A percentile compares a stretch with the other conserved stretches of the same genome.
Evolutionary conservation across 257 asterid species (phyloP).

Genomic region (Fraxinus americana): DNA sequence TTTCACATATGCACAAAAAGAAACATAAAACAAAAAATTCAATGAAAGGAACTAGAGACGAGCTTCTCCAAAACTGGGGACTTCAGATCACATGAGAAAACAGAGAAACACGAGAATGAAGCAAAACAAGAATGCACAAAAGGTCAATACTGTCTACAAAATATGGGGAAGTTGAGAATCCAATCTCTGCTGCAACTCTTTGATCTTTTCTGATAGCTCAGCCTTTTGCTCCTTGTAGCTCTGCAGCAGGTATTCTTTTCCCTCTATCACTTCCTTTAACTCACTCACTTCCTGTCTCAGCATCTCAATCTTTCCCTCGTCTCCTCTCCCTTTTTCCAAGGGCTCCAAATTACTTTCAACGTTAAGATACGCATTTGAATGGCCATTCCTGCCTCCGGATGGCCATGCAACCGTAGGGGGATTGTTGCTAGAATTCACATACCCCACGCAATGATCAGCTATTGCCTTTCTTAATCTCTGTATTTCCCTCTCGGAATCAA

Average conservation of each 20-base stretch:
- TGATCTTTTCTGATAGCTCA: constrained; percentile 76
- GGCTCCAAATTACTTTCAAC: constrained; percentile 38
- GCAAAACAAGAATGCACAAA: constrained; percentile 52
- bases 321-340: constrained; percentile 51
- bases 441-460: constrained; percentile 81
- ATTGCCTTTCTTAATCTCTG: constrained; percentile 84
- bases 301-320: constrained; percentile 67
- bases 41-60: not conserved
- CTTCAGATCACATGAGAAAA: constrained; percentile 25
- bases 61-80: constrained; percentile 38
- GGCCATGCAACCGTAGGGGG: constrained; percentile 63
- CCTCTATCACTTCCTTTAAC: constrained; percentile 78
- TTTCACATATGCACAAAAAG: not conserved
- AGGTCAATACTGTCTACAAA: constrained; percentile 50
- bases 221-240: constrained; percentile 86
- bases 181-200: constrained; percentile 51
- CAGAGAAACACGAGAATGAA: not conserved
- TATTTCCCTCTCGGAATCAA: constrained; percentile 80
- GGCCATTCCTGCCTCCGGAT: constrained; percentile 45
- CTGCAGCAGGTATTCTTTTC: constrained; percentile 81
- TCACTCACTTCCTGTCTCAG: constrained; percentile 71
- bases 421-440: constrained; percentile 46
- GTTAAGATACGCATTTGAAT: constrained; percentile 55
- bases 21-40: not conserved
- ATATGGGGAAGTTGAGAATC: constrained; percentile 85